phyloP scores from a whole-genome alignment of 148 eudicot genomes.

The Beta vulgaris region DNA sequence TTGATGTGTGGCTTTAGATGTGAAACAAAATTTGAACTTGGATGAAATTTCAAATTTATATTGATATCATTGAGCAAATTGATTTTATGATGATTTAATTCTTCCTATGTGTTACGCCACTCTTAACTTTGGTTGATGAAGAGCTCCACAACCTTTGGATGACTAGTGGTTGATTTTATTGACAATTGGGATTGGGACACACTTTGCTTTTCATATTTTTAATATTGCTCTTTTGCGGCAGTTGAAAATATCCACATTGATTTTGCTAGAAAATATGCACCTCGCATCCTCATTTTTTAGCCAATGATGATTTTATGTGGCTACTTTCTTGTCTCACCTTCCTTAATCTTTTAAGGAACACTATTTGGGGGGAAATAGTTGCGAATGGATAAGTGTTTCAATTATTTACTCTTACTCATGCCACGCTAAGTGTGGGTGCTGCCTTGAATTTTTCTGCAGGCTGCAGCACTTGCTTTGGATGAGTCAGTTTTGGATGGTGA shows the following conservation, averaged over 20 bases:
- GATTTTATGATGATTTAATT: background rate
- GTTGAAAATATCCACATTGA: background rate
- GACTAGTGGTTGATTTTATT: background rate
- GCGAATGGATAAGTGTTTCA: background rate
- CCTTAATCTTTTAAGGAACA: background rate
- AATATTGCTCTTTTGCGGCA: background rate
- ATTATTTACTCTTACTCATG: background rate
- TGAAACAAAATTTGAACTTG: background rate
- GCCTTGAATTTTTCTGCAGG: constrained; percentile 39
- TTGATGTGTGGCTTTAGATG: background rate
- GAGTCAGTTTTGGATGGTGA: constrained; percentile 94
- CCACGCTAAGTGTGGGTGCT: background rate
- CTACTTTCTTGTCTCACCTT: background rate
- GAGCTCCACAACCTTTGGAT: background rate
- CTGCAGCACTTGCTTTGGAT: constrained; percentile 88
- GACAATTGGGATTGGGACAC: background rate
- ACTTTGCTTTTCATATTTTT: background rate
- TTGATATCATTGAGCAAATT: background rate
- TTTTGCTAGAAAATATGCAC: background rate
- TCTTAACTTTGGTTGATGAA: background rate
- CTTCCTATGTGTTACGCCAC: background rate
- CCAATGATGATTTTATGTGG: background rate
- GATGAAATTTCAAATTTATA: background rate
- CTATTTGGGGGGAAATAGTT: background rate
- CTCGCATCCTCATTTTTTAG: background rate